phyloP scores from a whole-genome alignment of 202 grass and related monocot species.

The Tripidium arundinaceum region DNA sequence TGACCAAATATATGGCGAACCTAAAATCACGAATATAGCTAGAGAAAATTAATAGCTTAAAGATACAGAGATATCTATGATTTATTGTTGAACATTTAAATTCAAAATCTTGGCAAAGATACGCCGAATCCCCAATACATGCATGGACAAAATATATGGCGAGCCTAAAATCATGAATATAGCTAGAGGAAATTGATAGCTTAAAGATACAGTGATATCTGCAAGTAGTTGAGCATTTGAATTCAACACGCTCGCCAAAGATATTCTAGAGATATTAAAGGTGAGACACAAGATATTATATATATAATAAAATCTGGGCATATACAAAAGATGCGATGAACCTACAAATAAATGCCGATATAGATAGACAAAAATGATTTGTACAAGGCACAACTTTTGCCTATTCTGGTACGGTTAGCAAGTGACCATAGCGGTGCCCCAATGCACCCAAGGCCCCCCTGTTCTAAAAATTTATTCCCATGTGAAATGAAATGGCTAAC shows the following conservation, averaged over 20 bases:
- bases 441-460: neutral
- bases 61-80: neutral
- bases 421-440: neutral
- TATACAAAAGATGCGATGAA: neutral
- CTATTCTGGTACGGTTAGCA: neutral
- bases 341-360: accelerated
- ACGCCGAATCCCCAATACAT: neutral
- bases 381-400: neutral
- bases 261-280: neutral
- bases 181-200: neutral
- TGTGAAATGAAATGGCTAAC: constrained; percentile 22
- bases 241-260: neutral
- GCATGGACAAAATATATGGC: neutral
- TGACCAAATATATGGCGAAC: neutral
- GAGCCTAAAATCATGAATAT: too few relatives aligned
- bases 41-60: too few relatives aligned
- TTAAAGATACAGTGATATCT: neutral
- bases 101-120: neutral
- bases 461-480: neutral
- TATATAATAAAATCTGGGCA: too few relatives aligned
- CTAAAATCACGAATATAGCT: too few relatives aligned
- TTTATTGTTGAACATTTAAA: neutral
- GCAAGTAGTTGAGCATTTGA: neutral
- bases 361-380: neutral
- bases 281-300: neutral